These are phyloP conservation scores for Lentinula lateritia DNA, from an alignment of 768 basidiomycete species.

Conservation along the genomic window DNA sequence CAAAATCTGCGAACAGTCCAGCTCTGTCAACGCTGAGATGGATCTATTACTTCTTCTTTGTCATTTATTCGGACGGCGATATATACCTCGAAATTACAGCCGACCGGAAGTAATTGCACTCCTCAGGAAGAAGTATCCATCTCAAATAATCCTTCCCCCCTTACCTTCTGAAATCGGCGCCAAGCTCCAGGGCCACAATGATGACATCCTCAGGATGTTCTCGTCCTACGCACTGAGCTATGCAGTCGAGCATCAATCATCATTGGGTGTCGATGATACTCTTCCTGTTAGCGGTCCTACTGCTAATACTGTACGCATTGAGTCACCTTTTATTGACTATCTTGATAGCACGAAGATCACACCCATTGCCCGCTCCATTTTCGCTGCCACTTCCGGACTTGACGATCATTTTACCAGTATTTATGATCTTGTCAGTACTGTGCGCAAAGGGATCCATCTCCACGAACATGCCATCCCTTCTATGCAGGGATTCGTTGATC, in stretches of 20 bases:
- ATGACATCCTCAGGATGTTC: background rate
- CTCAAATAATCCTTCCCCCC: slow-evolving; percentile 50
- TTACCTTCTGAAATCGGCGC: slow-evolving; percentile 18
- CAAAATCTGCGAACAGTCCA: slow-evolving; percentile 40
- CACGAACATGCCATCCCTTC: slow-evolving; percentile 60
- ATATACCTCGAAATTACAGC: background rate
- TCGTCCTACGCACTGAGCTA: background rate
- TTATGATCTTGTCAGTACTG: slow-evolving; percentile 45
- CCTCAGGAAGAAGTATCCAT: slow-evolving; percentile 42
- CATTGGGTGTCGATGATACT: slow-evolving; percentile 34
- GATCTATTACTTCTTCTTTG: slow-evolving; percentile 52
- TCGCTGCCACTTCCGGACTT: slow-evolving; percentile 67
- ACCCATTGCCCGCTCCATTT: slow-evolving; percentile 47
- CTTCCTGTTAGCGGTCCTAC: slow-evolving; percentile 43
- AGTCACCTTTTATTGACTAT: slow-evolving; percentile 21
- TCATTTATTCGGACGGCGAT: slow-evolving; percentile 62
- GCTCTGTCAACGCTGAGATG: slow-evolving; percentile 34
- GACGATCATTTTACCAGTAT: slow-evolving; percentile 47
- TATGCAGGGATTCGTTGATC: slow-evolving; percentile 26
- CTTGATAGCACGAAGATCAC: background rate
- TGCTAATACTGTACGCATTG: slow-evolving; percentile 13
- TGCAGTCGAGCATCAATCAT: slow-evolving; percentile 1
- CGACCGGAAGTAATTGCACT: background rate
- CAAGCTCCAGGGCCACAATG: background rate
- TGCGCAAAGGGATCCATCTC: slow-evolving; percentile 47